These are phyloP conservation scores for Lentinus polychrous DNA, from an alignment of 1,284 basidiomycete genomes.

Conservation along the genomic window DNA sequence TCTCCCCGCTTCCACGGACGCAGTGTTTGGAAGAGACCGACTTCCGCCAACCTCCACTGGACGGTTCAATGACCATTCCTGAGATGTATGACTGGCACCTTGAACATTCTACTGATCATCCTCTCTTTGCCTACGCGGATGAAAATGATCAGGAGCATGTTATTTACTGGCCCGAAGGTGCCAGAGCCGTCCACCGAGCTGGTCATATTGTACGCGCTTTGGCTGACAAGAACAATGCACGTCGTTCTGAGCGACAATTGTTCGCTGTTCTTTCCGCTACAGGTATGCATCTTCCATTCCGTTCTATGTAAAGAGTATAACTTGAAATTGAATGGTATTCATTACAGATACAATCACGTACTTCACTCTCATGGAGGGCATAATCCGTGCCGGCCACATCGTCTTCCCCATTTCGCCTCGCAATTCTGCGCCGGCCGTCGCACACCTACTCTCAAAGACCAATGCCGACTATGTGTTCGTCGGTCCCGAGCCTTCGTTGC, in stretches of 20 bases:
- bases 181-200: slow-evolving; percentile 15
- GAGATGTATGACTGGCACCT: slow-evolving; percentile 31
- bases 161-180: slow-evolving; percentile 24
- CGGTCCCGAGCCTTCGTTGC: slow-evolving; percentile 13
- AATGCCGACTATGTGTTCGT: slow-evolving; percentile 23
- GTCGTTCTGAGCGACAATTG: slow-evolving; percentile 3
- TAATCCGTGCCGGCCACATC: slow-evolving; percentile 23
- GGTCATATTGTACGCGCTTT: slow-evolving; percentile 12
- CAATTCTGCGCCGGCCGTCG: slow-evolving; percentile 31
- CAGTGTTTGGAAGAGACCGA: slow-evolving; percentile 12
- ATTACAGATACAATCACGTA: slow-evolving; percentile 25
- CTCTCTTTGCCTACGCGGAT: slow-evolving; percentile 26
- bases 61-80: slow-evolving; percentile 23
- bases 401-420: slow-evolving; percentile 33
- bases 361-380: slow-evolving; percentile 20
- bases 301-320: not conserved
- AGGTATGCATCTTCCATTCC: slow-evolving; percentile 11
- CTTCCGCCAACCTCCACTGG: slow-evolving; percentile 6
- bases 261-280: slow-evolving; percentile 19
- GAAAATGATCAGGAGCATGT: slow-evolving; percentile 15
- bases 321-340: too few species aligned
- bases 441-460: slow-evolving; percentile 28
- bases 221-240: slow-evolving; percentile 4
- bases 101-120: slow-evolving; percentile 26
- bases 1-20: slow-evolving; percentile 4